Evolutionary conservation across 768 basidiomycete species (phyloP), one percentile per base, ranked within the genome.

Genomic region (Kwoniella europaea): DNA sequence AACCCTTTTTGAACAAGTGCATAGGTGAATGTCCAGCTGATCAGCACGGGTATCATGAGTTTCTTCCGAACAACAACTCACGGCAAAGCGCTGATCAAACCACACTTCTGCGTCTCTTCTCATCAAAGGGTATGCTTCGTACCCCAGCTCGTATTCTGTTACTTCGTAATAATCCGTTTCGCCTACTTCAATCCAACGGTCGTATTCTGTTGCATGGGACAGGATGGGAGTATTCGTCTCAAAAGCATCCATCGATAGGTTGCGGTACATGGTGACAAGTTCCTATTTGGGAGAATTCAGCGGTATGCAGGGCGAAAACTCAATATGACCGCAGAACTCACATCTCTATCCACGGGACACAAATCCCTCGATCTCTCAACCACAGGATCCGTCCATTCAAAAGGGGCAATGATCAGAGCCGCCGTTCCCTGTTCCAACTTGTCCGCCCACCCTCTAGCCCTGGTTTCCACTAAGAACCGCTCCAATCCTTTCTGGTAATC

Each of bases 331-430:
- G 16, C 29, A 41, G 27, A 57, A 59, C 58, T 18, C 22, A 59
- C 58, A 24, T 59, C 58, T 42, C 41, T 59, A 27, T 35, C 58
- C 29, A 24, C 10, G 58, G 58, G 58, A 59, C 58, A 59, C 27
- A 59, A 41, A 16, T 41, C 29, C 12, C 46, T 50, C 46, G 46
- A 12, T 18, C 41, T 1, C 22, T 27, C 29, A 12, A 18, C 22
- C 27, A 24, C 41, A 10, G 58, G 29, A 10, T 59, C 29, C 9
- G 41, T 41, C 58, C 58, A 59, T 15, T 59, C 6, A 35, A 59
- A 59, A 2, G 16, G 16, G 9, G 58, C 27, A 18, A 59, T 59
- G 7, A 59, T 35, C 58, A 59, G 41, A 59, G 58, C 58, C 22
- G 58, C 58, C 22, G 24, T 59, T 27, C 58, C 58, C 16, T 18